These are phyloP conservation scores for Corymbia calophylla DNA, from an alignment of 441 rosid species.

Conservation along the genomic window DNA sequence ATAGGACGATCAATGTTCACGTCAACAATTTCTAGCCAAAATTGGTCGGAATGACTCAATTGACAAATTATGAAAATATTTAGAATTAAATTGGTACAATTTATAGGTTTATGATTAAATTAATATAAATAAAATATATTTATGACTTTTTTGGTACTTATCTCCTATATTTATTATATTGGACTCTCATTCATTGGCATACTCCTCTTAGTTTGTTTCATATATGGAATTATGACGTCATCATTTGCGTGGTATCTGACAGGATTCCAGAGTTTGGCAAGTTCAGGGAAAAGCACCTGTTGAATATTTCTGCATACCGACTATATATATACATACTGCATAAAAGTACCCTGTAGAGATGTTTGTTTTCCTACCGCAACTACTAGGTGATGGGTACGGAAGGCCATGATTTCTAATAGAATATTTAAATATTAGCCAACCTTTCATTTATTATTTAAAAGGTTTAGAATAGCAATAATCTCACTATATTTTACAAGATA, in stretches of 20 bases:
- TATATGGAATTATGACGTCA: background rate
- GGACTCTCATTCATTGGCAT: background rate
- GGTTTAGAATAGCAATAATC: background rate
- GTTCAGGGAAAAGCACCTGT: background rate
- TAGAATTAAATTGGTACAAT: no score
- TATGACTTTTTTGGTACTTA: background rate
- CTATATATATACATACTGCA: background rate
- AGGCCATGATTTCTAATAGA: background rate
- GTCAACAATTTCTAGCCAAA: fast-evolving
- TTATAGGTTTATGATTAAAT: no score
- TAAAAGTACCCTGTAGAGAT: background rate
- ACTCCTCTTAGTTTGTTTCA: background rate
- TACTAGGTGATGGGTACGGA: background rate
- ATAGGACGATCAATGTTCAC: fast-evolving
- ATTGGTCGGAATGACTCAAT: background rate
- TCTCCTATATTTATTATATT: background rate
- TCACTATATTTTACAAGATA: background rate
- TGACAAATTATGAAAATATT: no score
- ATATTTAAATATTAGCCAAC: background rate
- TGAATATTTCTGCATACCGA: background rate
- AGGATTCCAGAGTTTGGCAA: background rate
- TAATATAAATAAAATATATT: fast-evolving
- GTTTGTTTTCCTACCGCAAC: background rate
- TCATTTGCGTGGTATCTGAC: background rate
- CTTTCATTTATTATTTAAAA: background rate